phyloP scores from a whole-genome alignment of 2,329 filamentous ascomycete species.

The Epichloe scottii region DNA sequence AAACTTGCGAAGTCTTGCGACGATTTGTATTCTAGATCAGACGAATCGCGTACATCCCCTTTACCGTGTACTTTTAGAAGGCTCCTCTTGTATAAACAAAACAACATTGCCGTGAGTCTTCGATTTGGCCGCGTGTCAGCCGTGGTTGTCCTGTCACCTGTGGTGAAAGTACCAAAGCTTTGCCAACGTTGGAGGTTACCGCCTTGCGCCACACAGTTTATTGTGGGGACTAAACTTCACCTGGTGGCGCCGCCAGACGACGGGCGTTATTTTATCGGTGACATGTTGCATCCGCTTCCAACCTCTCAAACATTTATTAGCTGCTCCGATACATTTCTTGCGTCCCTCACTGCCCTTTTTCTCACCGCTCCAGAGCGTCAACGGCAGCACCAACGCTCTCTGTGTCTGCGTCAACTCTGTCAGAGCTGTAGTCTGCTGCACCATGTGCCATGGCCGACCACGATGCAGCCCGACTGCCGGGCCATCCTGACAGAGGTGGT shows the following conservation, averaged over 20 bases:
- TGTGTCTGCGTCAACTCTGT: neutral
- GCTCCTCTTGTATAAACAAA: too few species aligned
- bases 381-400: neutral
- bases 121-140: too few species aligned
- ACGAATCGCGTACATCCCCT: neutral
- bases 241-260: too few species aligned
- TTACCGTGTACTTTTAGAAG: too few species aligned
- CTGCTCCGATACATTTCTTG: neutral
- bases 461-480: conserved; percentile 8
- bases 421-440: conserved; percentile 5
- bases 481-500: conserved; percentile 4
- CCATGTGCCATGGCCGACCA: conserved; percentile 14
- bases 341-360: neutral
- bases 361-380: neutral
- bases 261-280: too few species aligned
- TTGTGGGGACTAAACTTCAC: too few species aligned
- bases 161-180: too few species aligned
- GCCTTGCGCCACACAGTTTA: too few species aligned
- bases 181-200: too few species aligned
- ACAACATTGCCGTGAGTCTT: too few species aligned
- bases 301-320: too few species aligned
- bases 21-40: conserved; percentile 1
- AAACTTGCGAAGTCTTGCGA: neutral
- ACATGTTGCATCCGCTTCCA: neutral
- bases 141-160: too few species aligned